Evolutionary conservation across 345 rosid genomes (phyloP).

Genomic region (Gynandropsis gynandra): DNA sequence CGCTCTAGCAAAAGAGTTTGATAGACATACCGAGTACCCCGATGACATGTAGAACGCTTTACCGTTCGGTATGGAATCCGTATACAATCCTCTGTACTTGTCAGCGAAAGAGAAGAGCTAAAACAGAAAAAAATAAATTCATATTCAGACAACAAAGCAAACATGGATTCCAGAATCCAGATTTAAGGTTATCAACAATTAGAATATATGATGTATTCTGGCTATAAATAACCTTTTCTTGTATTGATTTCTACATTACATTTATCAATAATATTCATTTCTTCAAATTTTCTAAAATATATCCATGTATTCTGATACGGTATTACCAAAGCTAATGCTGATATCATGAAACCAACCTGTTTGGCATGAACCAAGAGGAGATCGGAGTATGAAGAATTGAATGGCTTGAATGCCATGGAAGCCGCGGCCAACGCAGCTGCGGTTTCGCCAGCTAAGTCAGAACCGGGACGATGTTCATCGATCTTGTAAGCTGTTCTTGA

Average conservation of each 20-base stretch:
- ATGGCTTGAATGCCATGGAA: conserved; percentile 68
- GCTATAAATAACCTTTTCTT: too few species aligned
- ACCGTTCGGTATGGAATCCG: conserved; percentile 43
- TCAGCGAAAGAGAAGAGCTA: conserved; percentile 68
- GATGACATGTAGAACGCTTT: conserved; percentile 54
- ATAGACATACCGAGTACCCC: conserved; percentile 38
- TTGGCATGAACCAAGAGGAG: conserved; percentile 58
- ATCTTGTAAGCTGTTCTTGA: conserved; percentile 66
- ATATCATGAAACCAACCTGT: conserved; percentile 47
- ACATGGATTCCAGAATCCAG: not conserved
- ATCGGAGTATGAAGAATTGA: conserved; percentile 65
- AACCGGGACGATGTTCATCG: conserved; percentile 61
- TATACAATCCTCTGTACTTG: conserved; percentile 51
- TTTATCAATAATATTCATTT: too few species aligned
- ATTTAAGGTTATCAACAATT: not conserved
- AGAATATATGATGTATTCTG: too few species aligned
- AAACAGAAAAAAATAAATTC: too few species aligned
- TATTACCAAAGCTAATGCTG: too few species aligned
- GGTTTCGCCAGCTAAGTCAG: conserved; percentile 80
- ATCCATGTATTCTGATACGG: too few species aligned
- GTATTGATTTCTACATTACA: too few species aligned
- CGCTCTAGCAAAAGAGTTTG: not conserved
- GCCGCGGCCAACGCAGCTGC: conserved; percentile 82
- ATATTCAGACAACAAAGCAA: not conserved
- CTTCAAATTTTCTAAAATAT: too few species aligned